Evolutionary conservation across 1,284 basidiomycete genomes (phyloP).

Genomic region (Ustilago lituana): DNA sequence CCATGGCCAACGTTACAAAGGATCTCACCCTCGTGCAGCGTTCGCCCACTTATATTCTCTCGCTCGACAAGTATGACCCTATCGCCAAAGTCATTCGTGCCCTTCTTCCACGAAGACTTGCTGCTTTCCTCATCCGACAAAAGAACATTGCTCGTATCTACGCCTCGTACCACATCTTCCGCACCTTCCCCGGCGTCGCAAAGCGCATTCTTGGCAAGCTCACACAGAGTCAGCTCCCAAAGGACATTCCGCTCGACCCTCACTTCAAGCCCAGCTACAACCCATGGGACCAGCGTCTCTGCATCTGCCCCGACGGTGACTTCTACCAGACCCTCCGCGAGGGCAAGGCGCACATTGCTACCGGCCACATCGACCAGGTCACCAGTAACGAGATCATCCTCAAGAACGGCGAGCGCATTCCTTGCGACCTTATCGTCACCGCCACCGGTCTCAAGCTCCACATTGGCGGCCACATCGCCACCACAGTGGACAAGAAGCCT

Average conservation of each 20-base stretch:
- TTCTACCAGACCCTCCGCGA: constrained; percentile 61
- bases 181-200: constrained; percentile 56
- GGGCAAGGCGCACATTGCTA: constrained; percentile 64
- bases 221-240: constrained; percentile 55
- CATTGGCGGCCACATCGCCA: constrained; percentile 54
- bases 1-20: constrained; percentile 52
- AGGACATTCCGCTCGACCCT: constrained; percentile 61
- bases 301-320: constrained; percentile 65
- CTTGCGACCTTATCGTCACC: constrained; percentile 66
- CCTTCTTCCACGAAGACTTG: constrained; percentile 46
- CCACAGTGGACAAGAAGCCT: constrained; percentile 56
- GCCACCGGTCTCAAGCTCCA: constrained; percentile 65
- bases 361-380: constrained; percentile 63
- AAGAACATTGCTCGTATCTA: constrained; percentile 58
- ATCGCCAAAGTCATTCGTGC: constrained; percentile 53
- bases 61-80: constrained; percentile 55
- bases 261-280: constrained; percentile 67
- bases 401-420: constrained; percentile 57
- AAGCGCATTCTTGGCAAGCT: constrained; percentile 42
- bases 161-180: constrained; percentile 62
- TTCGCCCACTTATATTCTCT: constrained; percentile 62
- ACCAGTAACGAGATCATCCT: constrained; percentile 56
- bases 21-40: constrained; percentile 66
- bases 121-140: constrained; percentile 46
- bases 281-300: constrained; percentile 67